These are phyloP conservation scores for Fraxinus sp. DNA, from an alignment of 305 asterid genomes.

Conservation along the genomic window DNA sequence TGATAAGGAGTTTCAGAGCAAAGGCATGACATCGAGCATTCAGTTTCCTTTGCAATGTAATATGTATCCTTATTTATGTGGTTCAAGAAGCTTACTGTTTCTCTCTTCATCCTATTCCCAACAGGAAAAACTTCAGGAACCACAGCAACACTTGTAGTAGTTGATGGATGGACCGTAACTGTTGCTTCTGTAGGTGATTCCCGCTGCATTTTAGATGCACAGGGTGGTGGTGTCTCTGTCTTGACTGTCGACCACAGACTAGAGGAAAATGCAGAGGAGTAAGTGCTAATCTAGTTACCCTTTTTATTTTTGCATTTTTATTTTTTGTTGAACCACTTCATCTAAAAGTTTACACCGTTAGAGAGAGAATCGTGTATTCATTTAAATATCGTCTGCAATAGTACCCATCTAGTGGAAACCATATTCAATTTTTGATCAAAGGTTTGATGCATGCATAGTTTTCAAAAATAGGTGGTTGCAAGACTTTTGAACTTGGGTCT, in stretches of 20 bases:
- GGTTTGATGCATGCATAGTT: not conserved
- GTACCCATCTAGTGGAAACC: not conserved
- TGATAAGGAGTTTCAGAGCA: slow-evolving; percentile 83
- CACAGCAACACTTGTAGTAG: slow-evolving; percentile 75
- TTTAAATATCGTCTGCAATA: not conserved
- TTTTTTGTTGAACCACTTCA: not conserved
- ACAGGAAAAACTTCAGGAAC: slow-evolving; percentile 92
- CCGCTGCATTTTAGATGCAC: slow-evolving; percentile 80
- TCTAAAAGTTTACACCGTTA: not conserved
- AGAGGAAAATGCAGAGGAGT: slow-evolving; percentile 90
- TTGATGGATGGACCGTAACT: slow-evolving; percentile 89
- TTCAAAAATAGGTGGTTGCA: not conserved
- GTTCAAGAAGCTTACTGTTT: not conserved
- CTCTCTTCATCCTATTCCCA: not conserved
- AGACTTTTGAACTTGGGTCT: not conserved
- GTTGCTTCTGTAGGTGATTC: slow-evolving; percentile 94
- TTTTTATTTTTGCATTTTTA: not conserved
- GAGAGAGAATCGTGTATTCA: not conserved
- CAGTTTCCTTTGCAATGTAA: not conserved
- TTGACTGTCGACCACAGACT: slow-evolving; percentile 93
- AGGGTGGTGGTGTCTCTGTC: slow-evolving; percentile 62
- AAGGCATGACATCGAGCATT: slow-evolving; percentile 47
- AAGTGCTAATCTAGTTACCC: slow-evolving; percentile 20
- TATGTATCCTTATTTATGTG: not conserved
- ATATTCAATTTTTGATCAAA: not conserved